Base-by-base conservation (phyloP, 2,329 filamentous ascomycete species). In the Pseudogymnoascus sp. region DNA sequence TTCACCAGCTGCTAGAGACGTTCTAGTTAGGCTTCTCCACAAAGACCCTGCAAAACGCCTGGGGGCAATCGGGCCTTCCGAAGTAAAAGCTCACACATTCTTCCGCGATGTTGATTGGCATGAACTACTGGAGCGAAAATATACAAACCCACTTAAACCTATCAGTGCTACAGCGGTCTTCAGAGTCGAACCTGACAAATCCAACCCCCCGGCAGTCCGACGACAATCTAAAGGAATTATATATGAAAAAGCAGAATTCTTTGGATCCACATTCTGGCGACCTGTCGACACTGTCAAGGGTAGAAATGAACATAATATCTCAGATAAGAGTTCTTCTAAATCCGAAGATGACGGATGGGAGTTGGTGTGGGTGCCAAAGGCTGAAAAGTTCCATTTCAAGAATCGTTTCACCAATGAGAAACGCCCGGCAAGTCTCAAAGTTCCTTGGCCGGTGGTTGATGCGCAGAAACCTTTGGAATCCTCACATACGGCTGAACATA, bases 71-170 rank as follows among this genome's bases (percentile, higher is more conserved):
- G 93, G 93, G 65, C 92, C 92, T 3, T 89, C 91, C 21, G 93
- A 97, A 78, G 97, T 97, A 81, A 97, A 97, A 80, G 90, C 91
- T 35, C 93, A 97, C 75, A 91, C 92, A 65, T 97, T 97, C 82
- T 97, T 97, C 83, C 91, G 96, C 72, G 91, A 90, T 74, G 96
- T 97, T 69, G 93, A 97, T 76, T 97, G 93, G 93, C 87, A 91
- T 70, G 96, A 96, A 79, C 82, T 97, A 65, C 79, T 97, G 66
- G 92, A 97, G 79, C 87, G 93, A 75, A 96, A 96, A 79, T 97
- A 96, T 74, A 93, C 97, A 79, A 93, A 93, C 63, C 91, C 90
- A 66, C 97, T 97, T 81, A 96, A 96, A 78, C 93, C 93, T 64
- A 95, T 85, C 75, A 50, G 62, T 62, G 4, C 23, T 11, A 60